Conservation (phyloP, 2,329 filamentous ascomycete species). For the Aspergillus proliferans region DNA sequence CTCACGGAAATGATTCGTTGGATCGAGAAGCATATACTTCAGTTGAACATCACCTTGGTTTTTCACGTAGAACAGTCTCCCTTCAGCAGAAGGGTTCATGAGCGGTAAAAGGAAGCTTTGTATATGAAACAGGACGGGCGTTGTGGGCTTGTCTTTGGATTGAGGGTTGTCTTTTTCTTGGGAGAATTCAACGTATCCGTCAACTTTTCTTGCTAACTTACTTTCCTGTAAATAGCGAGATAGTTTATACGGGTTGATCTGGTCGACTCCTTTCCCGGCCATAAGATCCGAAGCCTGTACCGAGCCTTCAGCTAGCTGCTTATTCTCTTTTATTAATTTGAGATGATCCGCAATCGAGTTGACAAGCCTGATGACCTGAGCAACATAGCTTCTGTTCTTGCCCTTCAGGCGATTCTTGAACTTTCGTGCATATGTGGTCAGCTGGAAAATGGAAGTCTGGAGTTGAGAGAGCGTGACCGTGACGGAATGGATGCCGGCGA, state of each 20-base stretch:
- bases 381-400: constrained; percentile 84
- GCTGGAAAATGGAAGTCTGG: constrained; percentile 63
- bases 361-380: constrained; percentile 76
- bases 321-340: constrained; percentile 40
- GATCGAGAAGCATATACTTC: constrained; percentile 83
- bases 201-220: constrained; percentile 88
- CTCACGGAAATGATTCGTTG: constrained; percentile 82
- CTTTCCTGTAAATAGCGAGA: constrained; percentile 84
- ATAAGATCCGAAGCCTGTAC: constrained; percentile 68
- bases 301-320: constrained; percentile 54
- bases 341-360: constrained; percentile 71
- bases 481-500: constrained; percentile 77
- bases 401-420: constrained; percentile 87
- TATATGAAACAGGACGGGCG: constrained; percentile 57
- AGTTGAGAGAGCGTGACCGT: constrained; percentile 69
- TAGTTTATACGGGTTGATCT: constrained; percentile 89
- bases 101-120: constrained; percentile 69
- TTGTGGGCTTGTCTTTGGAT: constrained; percentile 24
- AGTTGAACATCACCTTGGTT: constrained; percentile 51
- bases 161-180: constrained; percentile 44
- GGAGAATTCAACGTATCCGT: constrained; percentile 69
- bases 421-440: constrained; percentile 75
- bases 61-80: constrained; percentile 53
- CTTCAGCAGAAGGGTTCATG: constrained; percentile 73
- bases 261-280: constrained; percentile 78